Percentiles rank a stretch among this genome's conserved stretches.
Evolutionary conservation across 305 asterid genomes (phyloP).

Genomic region (Fraxinus floribunda): DNA sequence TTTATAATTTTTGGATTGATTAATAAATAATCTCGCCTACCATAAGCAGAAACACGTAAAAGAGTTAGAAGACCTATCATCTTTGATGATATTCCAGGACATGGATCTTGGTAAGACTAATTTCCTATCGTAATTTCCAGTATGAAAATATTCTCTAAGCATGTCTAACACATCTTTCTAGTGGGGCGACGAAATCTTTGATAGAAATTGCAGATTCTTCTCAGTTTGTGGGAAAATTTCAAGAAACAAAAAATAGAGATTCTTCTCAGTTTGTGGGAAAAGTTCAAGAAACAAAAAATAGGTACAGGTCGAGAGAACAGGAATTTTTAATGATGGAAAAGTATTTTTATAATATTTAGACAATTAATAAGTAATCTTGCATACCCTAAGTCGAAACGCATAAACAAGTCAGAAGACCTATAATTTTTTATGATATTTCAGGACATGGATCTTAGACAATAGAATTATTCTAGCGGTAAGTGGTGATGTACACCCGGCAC

Average conservation of each 20-base stretch:
- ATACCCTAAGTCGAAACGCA: neutral
- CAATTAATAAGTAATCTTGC: neutral
- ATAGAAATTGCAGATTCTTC: neutral
- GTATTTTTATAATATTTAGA: neutral
- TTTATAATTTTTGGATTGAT: neutral
- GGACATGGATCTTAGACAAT: neutral
- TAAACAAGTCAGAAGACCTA: neutral
- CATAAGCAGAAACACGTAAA: neutral
- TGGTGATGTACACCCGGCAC: no score
- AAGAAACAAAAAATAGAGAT: neutral
- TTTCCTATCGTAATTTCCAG: neutral
- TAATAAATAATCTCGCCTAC: neutral
- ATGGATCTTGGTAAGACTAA: neutral
- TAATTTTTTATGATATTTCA: neutral
- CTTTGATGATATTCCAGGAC: neutral
- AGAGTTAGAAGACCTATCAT: neutral
- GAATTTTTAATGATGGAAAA: neutral
- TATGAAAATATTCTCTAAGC: neutral
- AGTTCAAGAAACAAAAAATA: neutral
- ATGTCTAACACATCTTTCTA: neutral
- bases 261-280: no score
- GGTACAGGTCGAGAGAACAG: neutral
- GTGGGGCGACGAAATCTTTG: neutral
- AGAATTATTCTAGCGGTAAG: no score
- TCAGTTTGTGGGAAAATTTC: neutral